Evolutionary conservation across 352 stramenopile species (phyloP).

Genomic region (Pythium grandisporangium): DNA sequence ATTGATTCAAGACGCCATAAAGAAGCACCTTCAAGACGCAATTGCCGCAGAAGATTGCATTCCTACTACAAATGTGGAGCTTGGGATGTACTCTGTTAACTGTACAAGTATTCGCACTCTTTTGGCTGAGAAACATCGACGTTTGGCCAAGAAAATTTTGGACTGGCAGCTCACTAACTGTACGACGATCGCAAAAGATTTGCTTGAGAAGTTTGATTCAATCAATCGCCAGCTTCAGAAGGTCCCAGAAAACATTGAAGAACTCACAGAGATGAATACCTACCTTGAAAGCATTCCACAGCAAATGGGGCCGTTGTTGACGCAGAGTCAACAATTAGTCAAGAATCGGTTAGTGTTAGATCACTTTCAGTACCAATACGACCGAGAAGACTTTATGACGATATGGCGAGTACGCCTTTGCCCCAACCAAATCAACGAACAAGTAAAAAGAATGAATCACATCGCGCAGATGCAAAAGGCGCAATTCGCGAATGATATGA

Average conservation of each 20-base stretch:
- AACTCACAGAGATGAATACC: slow-evolving; percentile 82
- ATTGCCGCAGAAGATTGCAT: slow-evolving; percentile 46
- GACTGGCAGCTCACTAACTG: slow-evolving; percentile 74
- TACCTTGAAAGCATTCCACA: slow-evolving; percentile 70
- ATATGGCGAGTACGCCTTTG: slow-evolving; percentile 85
- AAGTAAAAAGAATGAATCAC: slow-evolving; percentile 75
- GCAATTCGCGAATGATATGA: slow-evolving; percentile 85
- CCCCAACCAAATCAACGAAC: slow-evolving; percentile 83
- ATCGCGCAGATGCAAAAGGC: slow-evolving; percentile 79
- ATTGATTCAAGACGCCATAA: slow-evolving; percentile 66
- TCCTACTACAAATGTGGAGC: slow-evolving; percentile 50
- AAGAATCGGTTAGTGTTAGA: slow-evolving; percentile 77
- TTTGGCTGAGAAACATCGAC: slow-evolving; percentile 70
- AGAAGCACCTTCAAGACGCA: slow-evolving; percentile 63
- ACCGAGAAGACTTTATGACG: slow-evolving; percentile 84
- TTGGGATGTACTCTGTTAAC: slow-evolving; percentile 81
- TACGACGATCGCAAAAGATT: slow-evolving; percentile 54
- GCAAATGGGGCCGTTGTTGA: slow-evolving; percentile 56
- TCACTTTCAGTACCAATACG: slow-evolving; percentile 77
- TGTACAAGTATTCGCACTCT: slow-evolving; percentile 54
- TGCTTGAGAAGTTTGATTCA: slow-evolving; percentile 74
- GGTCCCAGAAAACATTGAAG: slow-evolving; percentile 88
- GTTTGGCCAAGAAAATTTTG: slow-evolving; percentile 60
- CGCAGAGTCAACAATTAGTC: slow-evolving; percentile 66
- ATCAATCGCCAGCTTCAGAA: slow-evolving; percentile 82